Base-by-base conservation (phyloP, 352 stramenopile species). In the Phytophthora vignae region DNA sequence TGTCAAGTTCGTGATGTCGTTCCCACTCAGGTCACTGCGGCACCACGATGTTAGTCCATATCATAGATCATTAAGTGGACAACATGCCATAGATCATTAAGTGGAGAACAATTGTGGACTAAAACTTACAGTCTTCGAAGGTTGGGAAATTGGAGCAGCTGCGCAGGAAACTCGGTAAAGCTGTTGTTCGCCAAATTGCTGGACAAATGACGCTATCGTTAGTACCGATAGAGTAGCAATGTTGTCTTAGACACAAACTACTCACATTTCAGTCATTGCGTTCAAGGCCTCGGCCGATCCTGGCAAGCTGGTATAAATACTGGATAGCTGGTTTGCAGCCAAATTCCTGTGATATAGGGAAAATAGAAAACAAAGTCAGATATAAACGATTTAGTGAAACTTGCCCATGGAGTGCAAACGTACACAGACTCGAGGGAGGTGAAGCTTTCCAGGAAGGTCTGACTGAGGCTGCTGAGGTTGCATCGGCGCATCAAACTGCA, bases 171-270 rank as follows among this genome's bases (percentile, higher is more conserved):
- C n/a, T 63, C 42, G 6, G 67, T 73, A 29, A 88, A 81, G 6
- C 60, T 71, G 59, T 88, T 88, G 48, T 76, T 77, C 12, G 81
- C 67, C 59, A 88, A 65, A 60, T 82, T 85, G 44, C 81, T 88
- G 33, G 4, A 40, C 17, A 57, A 7, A 55, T 22, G 44, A 53
- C 21, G 58, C 4, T 29, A 42, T n/a, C 60, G 44, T 73, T 49
- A 77, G 57, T 67, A 31, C 12, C 44, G 46, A 11, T 14, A 56
- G 60, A 58, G 25, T 29, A 29, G 25, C 3, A 44, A 29, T 7
- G 1, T 36, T 55, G 10, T 12, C 2, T 25, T 21, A 53, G 38
- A 21, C 14, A 48, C 22, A 2, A 9, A 15, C 10, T 36, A 69
- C 73, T 61, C 25, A 81, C 74, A 81, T 75, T 27, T 75, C 61